Percentiles rank a stretch among this genome's conserved stretches.
Conservation (phyloP, 2,329 filamentous ascomycete genomes). For the Ciborinia camelliae region DNA sequence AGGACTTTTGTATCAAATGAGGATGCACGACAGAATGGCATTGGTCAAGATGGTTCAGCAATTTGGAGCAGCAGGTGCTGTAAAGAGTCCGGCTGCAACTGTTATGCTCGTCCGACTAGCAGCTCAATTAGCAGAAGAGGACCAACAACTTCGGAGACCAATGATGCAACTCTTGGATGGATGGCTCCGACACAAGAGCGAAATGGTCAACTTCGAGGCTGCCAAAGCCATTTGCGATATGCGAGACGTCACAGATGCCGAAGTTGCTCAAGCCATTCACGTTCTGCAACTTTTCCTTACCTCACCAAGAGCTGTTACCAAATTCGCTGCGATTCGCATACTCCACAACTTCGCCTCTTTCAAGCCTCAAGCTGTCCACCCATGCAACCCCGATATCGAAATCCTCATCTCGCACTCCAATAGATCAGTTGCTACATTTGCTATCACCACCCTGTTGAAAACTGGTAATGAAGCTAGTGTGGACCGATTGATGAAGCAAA, state of each 20-base stretch:
- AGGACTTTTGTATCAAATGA: constrained; percentile 95
- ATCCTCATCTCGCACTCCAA: constrained; percentile 95
- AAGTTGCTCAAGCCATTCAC: constrained; percentile 89
- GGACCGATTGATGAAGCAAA: constrained; percentile 97
- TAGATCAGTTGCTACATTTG: constrained; percentile 95
- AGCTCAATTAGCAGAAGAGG: constrained; percentile 91
- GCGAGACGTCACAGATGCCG: constrained; percentile 85
- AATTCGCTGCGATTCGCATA: constrained; percentile 95
- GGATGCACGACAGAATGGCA: constrained; percentile 95
- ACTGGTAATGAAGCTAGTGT: constrained; percentile 97
- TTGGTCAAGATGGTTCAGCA: constrained; percentile 99
- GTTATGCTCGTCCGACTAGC: constrained; percentile 91
- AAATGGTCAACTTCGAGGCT: constrained; percentile 99
- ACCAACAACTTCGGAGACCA: constrained; percentile 80
- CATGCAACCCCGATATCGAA: constrained; percentile 97
- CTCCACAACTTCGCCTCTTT: constrained; percentile 95
- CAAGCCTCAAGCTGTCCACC: constrained; percentile 87
- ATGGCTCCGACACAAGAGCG: constrained; percentile 97
- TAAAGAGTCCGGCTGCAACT: constrained; percentile 91
- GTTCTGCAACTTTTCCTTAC: constrained; percentile 95
- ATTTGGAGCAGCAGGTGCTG: constrained; percentile 83
- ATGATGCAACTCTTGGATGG: constrained; percentile 97
- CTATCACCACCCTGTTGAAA: constrained; percentile 96
- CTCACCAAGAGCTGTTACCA: constrained; percentile 90
- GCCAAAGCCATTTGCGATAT: constrained; percentile 97